Conservation (phyloP, 2,329 filamentous ascomycete genomes). For the Aspergillus arachidicola region DNA sequence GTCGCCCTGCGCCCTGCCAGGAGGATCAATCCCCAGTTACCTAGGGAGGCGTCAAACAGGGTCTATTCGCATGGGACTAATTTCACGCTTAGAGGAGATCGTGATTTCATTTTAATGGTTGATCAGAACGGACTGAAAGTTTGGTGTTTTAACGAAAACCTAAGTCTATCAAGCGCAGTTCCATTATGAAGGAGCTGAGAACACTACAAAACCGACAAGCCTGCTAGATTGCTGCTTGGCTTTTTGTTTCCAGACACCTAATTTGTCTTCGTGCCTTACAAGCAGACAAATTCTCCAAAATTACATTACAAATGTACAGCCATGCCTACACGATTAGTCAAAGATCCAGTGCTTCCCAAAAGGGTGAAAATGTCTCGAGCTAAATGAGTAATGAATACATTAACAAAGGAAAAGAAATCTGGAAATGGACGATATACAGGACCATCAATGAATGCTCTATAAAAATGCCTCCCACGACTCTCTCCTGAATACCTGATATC, state of each 20-base stretch:
- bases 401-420: constrained; percentile 15
- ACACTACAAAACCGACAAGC: not conserved
- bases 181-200: not conserved
- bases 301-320: not conserved
- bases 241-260: not conserved
- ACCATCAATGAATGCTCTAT: constrained; percentile 25
- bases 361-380: not conserved
- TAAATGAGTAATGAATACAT: constrained; percentile 11
- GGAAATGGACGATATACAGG: constrained; percentile 26
- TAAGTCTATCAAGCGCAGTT: not conserved
- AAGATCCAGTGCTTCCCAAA: not conserved
- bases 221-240: not conserved
- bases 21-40: constrained; percentile 15
- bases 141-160: constrained; percentile 28
- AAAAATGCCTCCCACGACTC: constrained; percentile 16
- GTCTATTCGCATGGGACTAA: constrained; percentile 7
- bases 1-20: constrained; percentile 15
- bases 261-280: not conserved
- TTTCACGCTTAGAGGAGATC: constrained; percentile 23
- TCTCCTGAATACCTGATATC: constrained; percentile 7
- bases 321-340: not conserved
- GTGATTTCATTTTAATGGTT: constrained; percentile 19
- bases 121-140: constrained; percentile 19
- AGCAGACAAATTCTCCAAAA: not conserved
- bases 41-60: constrained; percentile 12